These are phyloP conservation scores for Linanthus parryae DNA, from an alignment of 148 eudicot species.

Conservation along the genomic window DNA sequence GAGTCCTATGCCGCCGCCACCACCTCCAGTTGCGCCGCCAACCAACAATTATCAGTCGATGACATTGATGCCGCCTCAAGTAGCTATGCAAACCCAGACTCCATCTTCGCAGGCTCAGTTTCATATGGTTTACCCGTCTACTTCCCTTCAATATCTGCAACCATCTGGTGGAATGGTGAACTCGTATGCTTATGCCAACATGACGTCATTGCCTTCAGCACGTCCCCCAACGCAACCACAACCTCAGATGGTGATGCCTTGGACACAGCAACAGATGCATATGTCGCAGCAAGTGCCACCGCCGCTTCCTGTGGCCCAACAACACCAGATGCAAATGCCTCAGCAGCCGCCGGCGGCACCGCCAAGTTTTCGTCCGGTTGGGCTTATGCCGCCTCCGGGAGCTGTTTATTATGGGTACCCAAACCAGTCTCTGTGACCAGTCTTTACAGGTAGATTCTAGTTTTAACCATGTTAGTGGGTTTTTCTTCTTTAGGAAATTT, in stretches of 20 bases:
- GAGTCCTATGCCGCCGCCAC: constrained; percentile 23
- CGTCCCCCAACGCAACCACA: constrained; percentile 45
- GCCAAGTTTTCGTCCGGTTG: constrained; percentile 62
- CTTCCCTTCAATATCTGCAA: constrained; percentile 65
- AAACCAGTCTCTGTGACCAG: constrained; percentile 46
- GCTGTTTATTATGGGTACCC: constrained; percentile 67
- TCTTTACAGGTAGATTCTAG: constrained; percentile 8
- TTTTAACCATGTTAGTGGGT: no score
- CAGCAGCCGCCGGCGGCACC: constrained; percentile 50
- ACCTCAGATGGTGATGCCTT: constrained; percentile 14
- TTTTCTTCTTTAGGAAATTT: no score
- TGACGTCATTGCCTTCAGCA: constrained; percentile 45
- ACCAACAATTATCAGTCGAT: constrained; percentile 45
- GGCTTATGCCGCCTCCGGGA: constrained; percentile 57
- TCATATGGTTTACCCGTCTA: constrained; percentile 33
- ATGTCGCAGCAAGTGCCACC: constrained; percentile 4
- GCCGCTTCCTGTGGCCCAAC: constrained; percentile 27
- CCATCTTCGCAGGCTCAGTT: constrained; percentile 46
- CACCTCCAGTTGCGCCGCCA: constrained; percentile 24
- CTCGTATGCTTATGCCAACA: constrained; percentile 47
- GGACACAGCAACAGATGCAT: constrained; percentile 11
- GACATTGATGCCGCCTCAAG: constrained; percentile 42
- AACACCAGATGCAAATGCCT: constrained; percentile 30
- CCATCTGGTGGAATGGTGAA: constrained; percentile 31
- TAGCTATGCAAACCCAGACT: constrained; percentile 32